Evolutionary conservation across 345 rosid species (phyloP).

Genomic region (Aegle marmelos): DNA sequence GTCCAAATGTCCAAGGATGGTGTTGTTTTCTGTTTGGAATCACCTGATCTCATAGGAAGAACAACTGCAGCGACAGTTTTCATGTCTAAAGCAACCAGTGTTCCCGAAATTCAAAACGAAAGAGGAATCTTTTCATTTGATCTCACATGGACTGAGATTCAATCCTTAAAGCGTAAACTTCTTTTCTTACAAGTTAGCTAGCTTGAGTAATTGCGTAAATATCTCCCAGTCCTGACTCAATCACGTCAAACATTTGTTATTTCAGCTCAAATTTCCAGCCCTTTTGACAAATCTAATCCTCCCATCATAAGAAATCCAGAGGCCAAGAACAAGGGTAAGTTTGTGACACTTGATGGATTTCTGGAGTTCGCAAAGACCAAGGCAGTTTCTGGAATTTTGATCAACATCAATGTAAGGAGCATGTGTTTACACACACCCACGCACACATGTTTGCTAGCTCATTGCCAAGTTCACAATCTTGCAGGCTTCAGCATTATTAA

Average conservation of each 20-base stretch:
- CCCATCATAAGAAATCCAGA: slow-evolving; percentile 53
- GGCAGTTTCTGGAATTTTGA: slow-evolving; percentile 67
- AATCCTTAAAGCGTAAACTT: slow-evolving; percentile 65
- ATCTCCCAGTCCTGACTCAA: neutral
- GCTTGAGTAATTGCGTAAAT: neutral
- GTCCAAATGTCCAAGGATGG: slow-evolving; percentile 92
- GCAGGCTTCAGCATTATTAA: neutral
- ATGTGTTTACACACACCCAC: too few species aligned
- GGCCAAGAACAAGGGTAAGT: slow-evolving; percentile 61
- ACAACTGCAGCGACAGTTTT: slow-evolving; percentile 61
- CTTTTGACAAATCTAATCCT: slow-evolving; percentile 30
- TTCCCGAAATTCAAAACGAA: slow-evolving; percentile 62
- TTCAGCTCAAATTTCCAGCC: slow-evolving; percentile 74
- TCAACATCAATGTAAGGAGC: slow-evolving; percentile 58
- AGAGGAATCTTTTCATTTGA: slow-evolving; percentile 84
- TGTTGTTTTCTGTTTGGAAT: slow-evolving; percentile 65
- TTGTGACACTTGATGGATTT: slow-evolving; percentile 56
- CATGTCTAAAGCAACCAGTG: slow-evolving; percentile 42
- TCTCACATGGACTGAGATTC: slow-evolving; percentile 83
- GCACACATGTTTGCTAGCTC: neutral
- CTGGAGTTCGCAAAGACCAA: slow-evolving; percentile 70
- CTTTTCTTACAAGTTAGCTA: neutral
- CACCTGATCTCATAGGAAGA: slow-evolving; percentile 52
- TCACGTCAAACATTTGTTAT: neutral
- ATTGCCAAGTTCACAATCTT: neutral